Base-by-base conservation (phyloP, 2,329 filamentous ascomycete species). In the Cladophialophora immunda region DNA sequence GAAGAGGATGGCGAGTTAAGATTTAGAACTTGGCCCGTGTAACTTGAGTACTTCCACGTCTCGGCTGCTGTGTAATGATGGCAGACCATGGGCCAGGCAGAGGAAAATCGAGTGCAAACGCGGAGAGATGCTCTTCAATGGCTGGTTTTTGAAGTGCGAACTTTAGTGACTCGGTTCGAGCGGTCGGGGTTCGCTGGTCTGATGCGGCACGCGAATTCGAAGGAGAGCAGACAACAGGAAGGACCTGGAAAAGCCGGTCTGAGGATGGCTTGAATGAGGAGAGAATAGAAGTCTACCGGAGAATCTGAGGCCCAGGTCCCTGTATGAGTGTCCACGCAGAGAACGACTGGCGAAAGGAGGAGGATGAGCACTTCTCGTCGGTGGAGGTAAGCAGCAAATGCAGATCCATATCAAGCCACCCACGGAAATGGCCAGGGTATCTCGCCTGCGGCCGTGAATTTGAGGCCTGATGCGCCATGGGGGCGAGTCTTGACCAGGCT, bases 391-490 rank as follows among this genome's bases (percentile, higher is more conserved):
- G 29, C 36, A 47, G 25, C 38, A 34, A 36, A 22, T 8, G 58
- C 45, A 61, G 17, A 36, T 61, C 58, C 45, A 61, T 53, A 32
- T 54, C 58, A 61, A 61, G 58, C 58, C 58, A 61, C 47, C 7
- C 34, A 62, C 60, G 15, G 34, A 47, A 34, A 56, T 11, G 36
- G 13, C 47, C 47, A 53, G 36, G 41, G 45, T 50, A 50, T 50
- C 45, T 50, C 45, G 45, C 45, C 19, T 50, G 34, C 3, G 22
- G 27, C n/a, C 22, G 38, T 45, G 62, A 52, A 34, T 57, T 64
- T 55, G 55, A 55, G 59, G 59, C 52, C 59, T 34, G 27, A 38
- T 29, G 30, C 38, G 61, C 53, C 53, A 64, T 64, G 45, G 55
- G 62, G 62, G 38, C 30, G 30, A 22, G 15, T 52, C 34, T 56